A percentile compares a stretch with the other conserved stretches of the same genome.
These are phyloP conservation scores for Aspergillus bridgeri DNA, from an alignment of 495 filamentous ascomycete genomes.

Conservation along the genomic window DNA sequence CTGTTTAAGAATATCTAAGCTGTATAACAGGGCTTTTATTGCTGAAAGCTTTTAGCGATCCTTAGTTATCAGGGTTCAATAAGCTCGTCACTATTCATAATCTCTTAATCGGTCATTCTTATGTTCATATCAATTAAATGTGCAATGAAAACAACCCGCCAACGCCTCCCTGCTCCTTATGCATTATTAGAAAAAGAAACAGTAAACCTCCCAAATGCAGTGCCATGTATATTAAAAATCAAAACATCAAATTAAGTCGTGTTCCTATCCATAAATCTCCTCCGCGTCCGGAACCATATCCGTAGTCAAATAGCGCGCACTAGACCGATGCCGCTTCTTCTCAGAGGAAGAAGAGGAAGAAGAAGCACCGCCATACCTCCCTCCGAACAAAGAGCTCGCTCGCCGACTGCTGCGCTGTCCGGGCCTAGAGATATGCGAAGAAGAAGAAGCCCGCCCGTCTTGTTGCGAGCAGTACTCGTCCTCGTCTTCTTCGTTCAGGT, in stretches of 20 bases:
- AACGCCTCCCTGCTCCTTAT: not conserved
- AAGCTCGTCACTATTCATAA: not conserved
- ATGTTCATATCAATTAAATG: not conserved
- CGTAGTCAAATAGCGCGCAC: conserved; percentile 33
- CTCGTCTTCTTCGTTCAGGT: conserved; percentile 1
- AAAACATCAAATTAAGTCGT: conserved; percentile 6
- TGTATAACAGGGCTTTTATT: no score
- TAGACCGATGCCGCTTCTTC: conserved; percentile 20
- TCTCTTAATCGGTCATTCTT: not conserved
- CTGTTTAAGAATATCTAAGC: no score
- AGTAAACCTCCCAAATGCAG: not conserved
- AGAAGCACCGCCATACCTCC: conserved; percentile 1
- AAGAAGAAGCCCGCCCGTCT: not conserved
- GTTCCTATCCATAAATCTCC: conserved; percentile 33
- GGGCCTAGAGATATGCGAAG: not conserved
- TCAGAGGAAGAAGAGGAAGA: conserved; percentile 16
- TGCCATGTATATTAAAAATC: not conserved
- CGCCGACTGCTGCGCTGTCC: conserved; percentile 5
- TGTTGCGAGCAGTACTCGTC: not conserved
- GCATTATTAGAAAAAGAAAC: not conserved
- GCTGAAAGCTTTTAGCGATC: no score
- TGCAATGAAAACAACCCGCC: not conserved
- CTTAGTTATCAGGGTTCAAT: no score
- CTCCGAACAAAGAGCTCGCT: conserved; percentile 12
- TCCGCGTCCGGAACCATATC: conserved; percentile 44